These are phyloP conservation scores for Bidens hawaiensis DNA, from an alignment of 140 eudicot genomes.

Conservation along the genomic window DNA sequence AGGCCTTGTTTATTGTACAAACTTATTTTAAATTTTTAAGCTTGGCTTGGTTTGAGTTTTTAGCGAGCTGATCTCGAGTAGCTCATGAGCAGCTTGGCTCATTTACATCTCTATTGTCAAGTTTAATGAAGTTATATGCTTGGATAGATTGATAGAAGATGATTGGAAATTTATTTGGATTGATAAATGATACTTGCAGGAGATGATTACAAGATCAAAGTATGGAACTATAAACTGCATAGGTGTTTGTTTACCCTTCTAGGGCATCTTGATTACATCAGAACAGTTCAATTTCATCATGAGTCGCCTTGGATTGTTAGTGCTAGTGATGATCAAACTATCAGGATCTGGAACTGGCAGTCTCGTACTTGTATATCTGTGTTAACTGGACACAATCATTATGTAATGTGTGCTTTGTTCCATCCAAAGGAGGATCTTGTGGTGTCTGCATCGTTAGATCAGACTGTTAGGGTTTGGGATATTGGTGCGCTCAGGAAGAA, in stretches of 20 bases:
- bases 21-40: too few species aligned
- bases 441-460: conserved; percentile 96
- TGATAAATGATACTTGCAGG: conserved; percentile 45
- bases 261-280: conserved; percentile 93
- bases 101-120: too few species aligned
- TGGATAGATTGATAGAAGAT: not conserved
- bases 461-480: conserved; percentile 98
- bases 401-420: conserved; percentile 94
- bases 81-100: too few species aligned
- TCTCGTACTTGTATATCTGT: conserved; percentile 93
- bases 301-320: conserved; percentile 97
- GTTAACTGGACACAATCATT: conserved; percentile 94
- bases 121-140: conserved; percentile 7
- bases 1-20: too few species aligned
- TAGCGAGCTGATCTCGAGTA: too few species aligned
- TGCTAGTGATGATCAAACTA: conserved; percentile 99
- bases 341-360: conserved; percentile 97
- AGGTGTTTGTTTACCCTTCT: conserved; percentile 92
- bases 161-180: not conserved
- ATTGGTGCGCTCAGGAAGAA: conserved; percentile 88
- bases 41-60: too few species aligned
- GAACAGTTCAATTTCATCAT: conserved; percentile 94
- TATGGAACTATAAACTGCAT: conserved; percentile 96
- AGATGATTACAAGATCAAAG: conserved; percentile 94
- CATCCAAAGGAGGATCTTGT: conserved; percentile 94